Evolutionary conservation across 1,284 basidiomycete genomes (phyloP).

Genomic region (Lignosus rhinocerotis): DNA sequence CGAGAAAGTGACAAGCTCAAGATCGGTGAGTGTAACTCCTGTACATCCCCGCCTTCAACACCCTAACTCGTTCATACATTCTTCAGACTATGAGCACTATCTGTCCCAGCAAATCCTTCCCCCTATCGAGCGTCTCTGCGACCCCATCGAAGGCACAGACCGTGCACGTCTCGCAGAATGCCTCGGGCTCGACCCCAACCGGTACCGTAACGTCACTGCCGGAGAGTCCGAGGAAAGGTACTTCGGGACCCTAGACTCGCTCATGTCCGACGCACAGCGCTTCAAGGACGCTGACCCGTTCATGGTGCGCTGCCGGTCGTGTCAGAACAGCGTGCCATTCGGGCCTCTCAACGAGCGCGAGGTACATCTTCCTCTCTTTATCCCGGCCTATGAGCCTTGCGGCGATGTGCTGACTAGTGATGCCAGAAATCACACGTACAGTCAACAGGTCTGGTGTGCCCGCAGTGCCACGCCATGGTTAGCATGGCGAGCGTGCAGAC

Average conservation of each 20-base stretch:
- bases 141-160: constrained; percentile 96
- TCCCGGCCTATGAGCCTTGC: not conserved
- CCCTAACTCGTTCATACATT: not conserved
- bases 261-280: constrained; percentile 85
- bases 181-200: constrained; percentile 85
- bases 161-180: constrained; percentile 90
- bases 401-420: not conserved
- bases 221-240: constrained; percentile 60
- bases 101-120: constrained; percentile 91
- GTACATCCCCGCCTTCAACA: too few relatives aligned
- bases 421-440: constrained; percentile 50
- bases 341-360: constrained; percentile 65
- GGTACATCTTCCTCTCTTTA: constrained; percentile 37
- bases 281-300: constrained; percentile 79
- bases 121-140: constrained; percentile 93
- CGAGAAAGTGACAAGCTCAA: constrained; percentile 64
- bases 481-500: constrained; percentile 66
- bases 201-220: constrained; percentile 56
- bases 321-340: constrained; percentile 65
- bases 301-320: constrained; percentile 72
- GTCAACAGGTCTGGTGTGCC: constrained; percentile 54
- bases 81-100: constrained; percentile 88
- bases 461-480: constrained; percentile 61
- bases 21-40: constrained; percentile 63
- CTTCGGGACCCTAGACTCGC: constrained; percentile 87